These are phyloP conservation scores for Lunularia cruciata DNA, from an alignment of 225 moss, liverwort and hornwort genomes.

Conservation along the genomic window DNA sequence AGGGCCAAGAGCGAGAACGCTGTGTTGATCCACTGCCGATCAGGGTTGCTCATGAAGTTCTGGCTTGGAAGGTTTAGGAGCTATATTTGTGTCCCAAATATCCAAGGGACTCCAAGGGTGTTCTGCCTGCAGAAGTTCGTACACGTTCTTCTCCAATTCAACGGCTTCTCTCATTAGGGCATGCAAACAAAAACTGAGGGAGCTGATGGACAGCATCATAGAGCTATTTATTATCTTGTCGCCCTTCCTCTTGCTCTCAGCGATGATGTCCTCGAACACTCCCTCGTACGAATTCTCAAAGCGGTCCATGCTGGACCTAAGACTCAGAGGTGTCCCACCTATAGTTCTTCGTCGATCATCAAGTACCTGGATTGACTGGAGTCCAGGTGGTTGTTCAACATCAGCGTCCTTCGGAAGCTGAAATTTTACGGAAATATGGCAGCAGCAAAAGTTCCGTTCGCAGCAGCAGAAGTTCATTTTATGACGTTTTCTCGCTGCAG, in stretches of 20 bases:
- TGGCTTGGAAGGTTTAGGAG: too few relatives aligned
- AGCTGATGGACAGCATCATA: constrained; percentile 47
- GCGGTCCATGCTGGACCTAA: constrained; percentile 37
- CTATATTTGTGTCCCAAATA: constrained; percentile 31
- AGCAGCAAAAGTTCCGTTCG: constrained; percentile 4
- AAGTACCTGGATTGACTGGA: constrained; percentile 20
- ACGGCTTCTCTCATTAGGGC: constrained; percentile 43
- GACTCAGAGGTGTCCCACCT: constrained; percentile 41
- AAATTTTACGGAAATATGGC: constrained; percentile 5
- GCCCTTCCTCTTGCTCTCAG: constrained; percentile 22
- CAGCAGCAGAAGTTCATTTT: too few relatives aligned
- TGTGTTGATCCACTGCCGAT: too few relatives aligned
- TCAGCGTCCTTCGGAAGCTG: not conserved
- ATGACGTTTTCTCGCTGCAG: not conserved
- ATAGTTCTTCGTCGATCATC: constrained; percentile 37
- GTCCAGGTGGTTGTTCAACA: constrained; percentile 3
- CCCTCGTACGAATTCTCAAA: constrained; percentile 42
- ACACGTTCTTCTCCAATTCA: constrained; percentile 40
- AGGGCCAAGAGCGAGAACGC: too few relatives aligned
- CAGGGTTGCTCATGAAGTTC: too few relatives aligned
- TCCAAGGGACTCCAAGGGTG: constrained; percentile 48
- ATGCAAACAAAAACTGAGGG: constrained; percentile 47
- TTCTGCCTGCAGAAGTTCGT: constrained; percentile 43
- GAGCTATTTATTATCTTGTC: constrained; percentile 31
- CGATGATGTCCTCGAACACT: constrained; percentile 38